Conservation (phyloP, 352 stramenopile genomes). For the Phytophthora pisi region DNA sequence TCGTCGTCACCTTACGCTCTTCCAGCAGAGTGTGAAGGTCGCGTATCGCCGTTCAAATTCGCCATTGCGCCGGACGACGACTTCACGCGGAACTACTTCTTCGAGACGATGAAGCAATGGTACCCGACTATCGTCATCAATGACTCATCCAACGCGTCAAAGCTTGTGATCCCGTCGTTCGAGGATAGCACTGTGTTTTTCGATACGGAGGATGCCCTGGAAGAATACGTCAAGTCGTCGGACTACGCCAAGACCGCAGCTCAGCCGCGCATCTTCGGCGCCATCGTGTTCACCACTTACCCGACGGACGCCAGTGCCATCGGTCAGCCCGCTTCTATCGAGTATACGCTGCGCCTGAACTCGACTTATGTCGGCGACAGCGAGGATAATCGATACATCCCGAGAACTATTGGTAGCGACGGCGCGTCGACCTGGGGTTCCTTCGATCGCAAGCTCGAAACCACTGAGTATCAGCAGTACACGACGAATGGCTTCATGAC, state of each 20-base stretch:
- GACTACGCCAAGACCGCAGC: conserved; percentile 37
- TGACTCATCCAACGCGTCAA: conserved; percentile 8
- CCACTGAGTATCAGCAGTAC: conserved; percentile 45
- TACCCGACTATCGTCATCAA: conserved; percentile 43
- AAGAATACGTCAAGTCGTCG: conserved; percentile 41
- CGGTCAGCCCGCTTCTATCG: conserved; percentile 30
- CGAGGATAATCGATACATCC: conserved; percentile 18
- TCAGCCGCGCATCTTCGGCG: conserved; percentile 49
- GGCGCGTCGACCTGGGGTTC: conserved; percentile 25
- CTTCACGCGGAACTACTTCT: conserved; percentile 56
- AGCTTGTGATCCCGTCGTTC: conserved; percentile 42
- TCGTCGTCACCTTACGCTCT: conserved; percentile 27
- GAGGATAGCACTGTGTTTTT: conserved; percentile 51
- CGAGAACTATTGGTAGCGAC: conserved; percentile 23
- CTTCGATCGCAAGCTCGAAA: conserved; percentile 27
- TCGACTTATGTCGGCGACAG: conserved; percentile 27
- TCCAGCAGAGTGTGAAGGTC: conserved; percentile 40
- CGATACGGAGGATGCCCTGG: conserved; percentile 32
- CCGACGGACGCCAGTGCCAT: conserved; percentile 26
- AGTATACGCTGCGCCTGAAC: conserved; percentile 51
- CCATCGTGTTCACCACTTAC: conserved; percentile 44
- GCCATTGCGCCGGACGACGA: conserved; percentile 44
- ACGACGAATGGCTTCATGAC: conserved; percentile 49
- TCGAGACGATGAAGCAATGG: conserved; percentile 42
- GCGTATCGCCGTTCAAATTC: conserved; percentile 59